phyloP scores from a whole-genome alignment of 768 basidiomycete genomes.

The Holtermanniella nyarrowii region DNA sequence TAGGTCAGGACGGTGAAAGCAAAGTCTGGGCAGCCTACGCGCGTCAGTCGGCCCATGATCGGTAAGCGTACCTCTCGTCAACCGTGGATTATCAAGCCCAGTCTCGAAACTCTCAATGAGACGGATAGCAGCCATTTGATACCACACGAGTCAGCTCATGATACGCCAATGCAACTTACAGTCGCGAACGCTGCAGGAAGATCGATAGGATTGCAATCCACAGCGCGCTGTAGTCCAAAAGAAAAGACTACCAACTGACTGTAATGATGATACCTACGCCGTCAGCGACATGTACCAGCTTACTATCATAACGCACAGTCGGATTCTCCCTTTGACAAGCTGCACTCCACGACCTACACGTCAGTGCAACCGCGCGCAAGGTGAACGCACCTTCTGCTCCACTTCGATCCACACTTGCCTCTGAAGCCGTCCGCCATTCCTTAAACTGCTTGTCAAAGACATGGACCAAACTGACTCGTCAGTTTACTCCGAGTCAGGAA shows the following conservation, averaged over 20 bases:
- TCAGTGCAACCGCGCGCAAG: no score
- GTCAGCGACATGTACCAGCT: no score
- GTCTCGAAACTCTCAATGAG: conserved; percentile 22
- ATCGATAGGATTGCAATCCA: not conserved
- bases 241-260: conserved; percentile 18
- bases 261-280: conserved; percentile 25
- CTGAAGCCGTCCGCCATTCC: conserved; percentile 13
- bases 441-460: conserved; percentile 16
- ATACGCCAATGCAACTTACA: conserved; percentile 5
- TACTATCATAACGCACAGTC: no score
- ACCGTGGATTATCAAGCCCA: conserved; percentile 6
- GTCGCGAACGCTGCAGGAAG: conserved; percentile 16
- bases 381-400: no score
- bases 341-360: no score
- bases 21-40: conserved; percentile 21
- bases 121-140: conserved; percentile 11
- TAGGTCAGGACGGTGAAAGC: conserved; percentile 27
- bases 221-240: conserved; percentile 14
- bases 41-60: not conserved
- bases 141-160: conserved; percentile 4
- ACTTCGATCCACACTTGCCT: no score
- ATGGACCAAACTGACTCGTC: conserved; percentile 7
- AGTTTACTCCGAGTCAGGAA: no score
- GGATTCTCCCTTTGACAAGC: no score
- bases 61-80: conserved; percentile 2